Evolutionary conservation across 2,329 filamentous ascomycete genomes (phyloP).

Genomic region (Aspergillus proliferans): DNA sequence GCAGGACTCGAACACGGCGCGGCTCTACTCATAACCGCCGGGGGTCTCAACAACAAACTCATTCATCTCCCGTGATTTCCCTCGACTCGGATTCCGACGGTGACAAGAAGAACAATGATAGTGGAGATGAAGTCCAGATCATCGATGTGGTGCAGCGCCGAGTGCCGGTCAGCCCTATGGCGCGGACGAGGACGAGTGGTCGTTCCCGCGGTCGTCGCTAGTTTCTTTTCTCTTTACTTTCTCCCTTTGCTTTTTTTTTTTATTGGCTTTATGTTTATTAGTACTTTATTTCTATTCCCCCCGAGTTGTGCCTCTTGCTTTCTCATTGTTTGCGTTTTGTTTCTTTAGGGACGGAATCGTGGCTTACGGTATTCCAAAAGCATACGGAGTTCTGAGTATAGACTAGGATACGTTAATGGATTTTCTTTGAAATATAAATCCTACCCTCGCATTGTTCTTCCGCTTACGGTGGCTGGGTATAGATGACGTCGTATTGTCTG

Average conservation of each 20-base stretch:
- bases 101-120: conserved; percentile 16
- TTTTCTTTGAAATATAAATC: neutral
- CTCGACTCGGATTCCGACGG: conserved; percentile 12
- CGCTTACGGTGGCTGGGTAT: neutral
- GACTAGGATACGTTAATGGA: neutral
- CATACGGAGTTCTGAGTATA: neutral
- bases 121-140: conserved; percentile 28
- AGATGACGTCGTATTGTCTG: neutral
- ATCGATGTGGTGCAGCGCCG: conserved; percentile 25
- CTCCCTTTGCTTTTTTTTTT: too few relatives aligned
- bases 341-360: neutral
- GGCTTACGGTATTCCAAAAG: neutral
- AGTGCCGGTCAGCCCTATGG: conserved; percentile 14
- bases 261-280: too few relatives aligned
- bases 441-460: too few relatives aligned
- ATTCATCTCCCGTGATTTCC: neutral
- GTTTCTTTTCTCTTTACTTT: neutral
- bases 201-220: neutral
- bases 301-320: neutral
- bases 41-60: conserved; percentile 12
- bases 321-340: neutral
- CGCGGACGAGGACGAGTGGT: conserved; percentile 3
- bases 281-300: neutral
- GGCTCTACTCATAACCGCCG: neutral
- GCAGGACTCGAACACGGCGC: conserved; percentile 14